Evolutionary conservation across 768 basidiomycete genomes (phyloP), one percentile per base, ranked within the genome.

Genomic region (Tylopilus plumbeoviolaceoides): DNA sequence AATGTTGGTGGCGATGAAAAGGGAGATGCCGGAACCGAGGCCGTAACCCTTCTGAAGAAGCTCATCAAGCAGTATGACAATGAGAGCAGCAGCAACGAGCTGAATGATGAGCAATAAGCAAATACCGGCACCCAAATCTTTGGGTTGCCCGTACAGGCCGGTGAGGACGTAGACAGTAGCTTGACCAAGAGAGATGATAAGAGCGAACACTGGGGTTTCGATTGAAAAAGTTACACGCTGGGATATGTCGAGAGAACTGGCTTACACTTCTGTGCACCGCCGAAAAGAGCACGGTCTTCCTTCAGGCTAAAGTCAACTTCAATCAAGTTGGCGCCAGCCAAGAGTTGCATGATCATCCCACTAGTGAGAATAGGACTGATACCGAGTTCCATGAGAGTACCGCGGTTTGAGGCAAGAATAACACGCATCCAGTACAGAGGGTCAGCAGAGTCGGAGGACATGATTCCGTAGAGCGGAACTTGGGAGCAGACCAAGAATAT

Each of bases 351-450:
- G 72, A 98, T 99, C 95, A 98, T 98, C 65, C 97, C 97, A 47
- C 89, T 91, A 10, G 97, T 99, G 69, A 98, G 84, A 67, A 98
- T 97, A 38, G 97, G 97, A 27, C 86, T 95, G 63, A 98, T 98
- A 55, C 97, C 95, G 56, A 99, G 84, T 73, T 99, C 97, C 97
- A 99, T 99, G 56, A 98, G 86, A 1, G 97, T 98, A 58, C 97
- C 97, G 55, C 95, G 84, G 76, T 98, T 98, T 7, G 93, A 97
- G 21, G 97, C 95, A 55, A 99, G 83, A 74, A 99, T 98, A 76
- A 95, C 95, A 73, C 95, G 91, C 89, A 98, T 94, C 97, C 95
- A 98, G 78, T 97, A 98, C 40, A 99, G 84, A 14, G 97, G 97
- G 76, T 99, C 95, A 50, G 93, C 93, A 60, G 94, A 97, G 80